Evolutionary conservation across 1,284 basidiomycete species (phyloP).

Genomic region (Filobasidium uniguttulatum): DNA sequence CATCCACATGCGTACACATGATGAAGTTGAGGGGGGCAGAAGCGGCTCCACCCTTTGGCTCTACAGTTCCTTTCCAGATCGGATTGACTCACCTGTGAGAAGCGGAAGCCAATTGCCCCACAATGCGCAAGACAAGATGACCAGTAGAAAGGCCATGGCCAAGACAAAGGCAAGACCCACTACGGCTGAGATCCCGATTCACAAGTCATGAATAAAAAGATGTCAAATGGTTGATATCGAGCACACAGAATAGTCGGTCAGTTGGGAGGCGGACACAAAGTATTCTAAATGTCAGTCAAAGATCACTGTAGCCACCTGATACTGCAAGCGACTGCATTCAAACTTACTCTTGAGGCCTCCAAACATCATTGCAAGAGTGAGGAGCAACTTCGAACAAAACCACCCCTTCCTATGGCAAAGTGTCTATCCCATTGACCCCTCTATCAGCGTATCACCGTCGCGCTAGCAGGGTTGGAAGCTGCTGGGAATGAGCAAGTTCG

Average conservation of each 20-base stretch:
- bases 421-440: no score
- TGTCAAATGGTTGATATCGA: background rate
- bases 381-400: no score
- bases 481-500: no score
- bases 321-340: no score
- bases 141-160: slow-evolving; percentile 88
- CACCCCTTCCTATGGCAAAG: no score
- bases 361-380: slow-evolving; percentile 6
- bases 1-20: background rate
- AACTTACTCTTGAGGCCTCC: slow-evolving; percentile 11
- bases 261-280: no score
- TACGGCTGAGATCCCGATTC: no score
- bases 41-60: no score
- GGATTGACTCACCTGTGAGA: slow-evolving; percentile 64
- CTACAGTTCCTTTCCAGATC: background rate
- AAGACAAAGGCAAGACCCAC: slow-evolving; percentile 91
- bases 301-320: no score
- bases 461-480: no score
- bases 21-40: slow-evolving; percentile 9
- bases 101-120: slow-evolving; percentile 96
- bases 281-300: no score
- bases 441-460: no score
- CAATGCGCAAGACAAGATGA: slow-evolving; percentile 93
- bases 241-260: background rate
- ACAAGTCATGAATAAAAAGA: background rate